Conservation (phyloP, 805 yeast genomes). For the Starmerella kuoi region DNA sequence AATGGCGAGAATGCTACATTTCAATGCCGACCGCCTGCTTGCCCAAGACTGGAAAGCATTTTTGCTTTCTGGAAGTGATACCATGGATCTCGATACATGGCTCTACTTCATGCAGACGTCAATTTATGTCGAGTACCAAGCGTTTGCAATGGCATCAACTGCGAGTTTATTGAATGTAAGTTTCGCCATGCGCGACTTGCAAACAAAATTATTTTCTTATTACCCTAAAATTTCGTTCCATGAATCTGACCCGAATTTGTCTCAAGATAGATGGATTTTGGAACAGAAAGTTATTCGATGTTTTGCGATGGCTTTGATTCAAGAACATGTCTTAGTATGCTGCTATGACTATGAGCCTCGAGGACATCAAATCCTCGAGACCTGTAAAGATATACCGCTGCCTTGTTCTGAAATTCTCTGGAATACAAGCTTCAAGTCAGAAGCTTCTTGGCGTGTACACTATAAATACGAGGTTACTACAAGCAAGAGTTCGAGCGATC, state of each 20-base stretch:
- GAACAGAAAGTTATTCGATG: neutral
- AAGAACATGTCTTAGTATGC: neutral
- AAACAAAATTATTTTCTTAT: neutral
- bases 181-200: neutral
- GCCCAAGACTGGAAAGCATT: neutral
- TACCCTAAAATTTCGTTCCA: neutral
- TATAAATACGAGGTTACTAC: neutral
- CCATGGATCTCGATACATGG: neutral
- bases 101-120: slow-evolving; percentile 1
- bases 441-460: neutral
- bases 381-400: neutral
- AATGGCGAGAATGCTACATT: neutral
- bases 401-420: slow-evolving; percentile 3
- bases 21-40: neutral
- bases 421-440: neutral
- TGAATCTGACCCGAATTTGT: too few species aligned
- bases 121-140: neutral
- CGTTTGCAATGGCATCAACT: neutral
- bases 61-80: neutral
- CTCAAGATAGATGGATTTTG: neutral
- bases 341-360: neutral
- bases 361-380: neutral
- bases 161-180: neutral
- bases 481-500: neutral
- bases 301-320: neutral